A percentile compares a stretch with the other conserved stretches of the same genome.
Conservation (phyloP, 305 asterid species). For the Solanum hybrid region DNA sequence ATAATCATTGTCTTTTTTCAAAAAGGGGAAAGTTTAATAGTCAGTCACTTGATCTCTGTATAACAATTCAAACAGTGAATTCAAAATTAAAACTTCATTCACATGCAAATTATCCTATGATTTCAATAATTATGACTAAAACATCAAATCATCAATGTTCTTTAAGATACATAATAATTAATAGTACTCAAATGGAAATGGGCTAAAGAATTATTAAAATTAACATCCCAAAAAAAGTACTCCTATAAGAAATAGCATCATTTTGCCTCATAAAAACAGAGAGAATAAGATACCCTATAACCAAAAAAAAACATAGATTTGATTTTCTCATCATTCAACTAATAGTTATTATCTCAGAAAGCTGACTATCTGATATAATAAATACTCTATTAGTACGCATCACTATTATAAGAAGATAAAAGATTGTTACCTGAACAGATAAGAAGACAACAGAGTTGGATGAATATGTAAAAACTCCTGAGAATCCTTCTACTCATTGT, state of each 20-base stretch:
- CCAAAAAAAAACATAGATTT: not conserved
- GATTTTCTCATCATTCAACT: not conserved
- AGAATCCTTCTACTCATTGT: constrained; percentile 23
- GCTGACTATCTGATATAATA: too few species aligned
- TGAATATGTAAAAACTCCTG: constrained; percentile 15
- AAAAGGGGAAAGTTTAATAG: not conserved
- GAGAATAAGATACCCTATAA: not conserved
- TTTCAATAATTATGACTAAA: not conserved
- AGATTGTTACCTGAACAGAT: constrained; percentile 36
- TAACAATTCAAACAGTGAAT: not conserved
- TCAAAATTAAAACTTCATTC: not conserved
- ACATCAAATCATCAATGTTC: not conserved
- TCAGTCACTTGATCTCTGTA: not conserved
- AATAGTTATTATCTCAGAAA: too few species aligned
- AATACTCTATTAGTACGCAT: not conserved
- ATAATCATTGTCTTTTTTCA: not conserved
- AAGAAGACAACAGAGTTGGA: constrained; percentile 33
- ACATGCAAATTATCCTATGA: not conserved
- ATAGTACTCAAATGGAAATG: not conserved
- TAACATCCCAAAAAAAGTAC: not conserved
- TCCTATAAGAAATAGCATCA: not conserved
- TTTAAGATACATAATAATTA: not conserved
- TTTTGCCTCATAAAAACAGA: not conserved
- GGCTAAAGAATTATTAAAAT: not conserved
- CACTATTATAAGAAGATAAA: not conserved